A percentile compares a stretch with the other conserved stretches of the same genome.
Evolutionary conservation across 2,329 filamentous ascomycete genomes (phyloP).

Genomic region (Microdochium paspali): DNA sequence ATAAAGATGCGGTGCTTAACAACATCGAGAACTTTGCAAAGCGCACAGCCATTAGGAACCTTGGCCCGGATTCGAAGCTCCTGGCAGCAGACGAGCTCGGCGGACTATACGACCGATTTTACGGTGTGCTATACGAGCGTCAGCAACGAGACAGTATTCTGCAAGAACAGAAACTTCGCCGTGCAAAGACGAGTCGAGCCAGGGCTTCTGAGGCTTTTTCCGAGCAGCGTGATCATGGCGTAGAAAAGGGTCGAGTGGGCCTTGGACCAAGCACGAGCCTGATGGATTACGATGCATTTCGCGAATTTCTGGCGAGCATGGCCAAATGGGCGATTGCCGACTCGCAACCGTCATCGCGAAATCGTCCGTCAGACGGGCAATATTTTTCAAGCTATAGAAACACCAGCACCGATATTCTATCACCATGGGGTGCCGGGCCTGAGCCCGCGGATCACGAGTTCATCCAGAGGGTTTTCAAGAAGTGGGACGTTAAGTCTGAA

Average conservation of each 20-base stretch:
- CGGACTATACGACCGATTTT: slow-evolving; percentile 89
- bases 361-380: slow-evolving; percentile 41
- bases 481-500: slow-evolving; percentile 75
- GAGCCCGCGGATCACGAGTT: slow-evolving; percentile 91
- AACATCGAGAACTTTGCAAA: slow-evolving; percentile 98
- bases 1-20: slow-evolving; percentile 88
- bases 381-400: slow-evolving; percentile 51
- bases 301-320: slow-evolving; percentile 84
- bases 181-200: slow-evolving; percentile 51
- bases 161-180: slow-evolving; percentile 63
- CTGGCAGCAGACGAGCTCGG: slow-evolving; percentile 78
- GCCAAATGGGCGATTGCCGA: slow-evolving; percentile 92
- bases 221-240: slow-evolving; percentile 36
- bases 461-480: slow-evolving; percentile 73
- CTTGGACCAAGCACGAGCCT: slow-evolving; percentile 80
- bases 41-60: slow-evolving; percentile 87
- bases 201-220: slow-evolving; percentile 31
- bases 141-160: slow-evolving; percentile 74
- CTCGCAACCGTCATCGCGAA: slow-evolving; percentile 53
- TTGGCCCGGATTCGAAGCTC: slow-evolving; percentile 92
- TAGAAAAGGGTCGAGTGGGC: slow-evolving; percentile 79
- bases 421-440: slow-evolving; percentile 46
- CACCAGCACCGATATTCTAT: slow-evolving; percentile 26
- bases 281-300: slow-evolving; percentile 96
- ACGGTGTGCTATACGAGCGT: slow-evolving; percentile 81